Conservation (phyloP, 805 yeast species). For the Starmerella vitae region DNA sequence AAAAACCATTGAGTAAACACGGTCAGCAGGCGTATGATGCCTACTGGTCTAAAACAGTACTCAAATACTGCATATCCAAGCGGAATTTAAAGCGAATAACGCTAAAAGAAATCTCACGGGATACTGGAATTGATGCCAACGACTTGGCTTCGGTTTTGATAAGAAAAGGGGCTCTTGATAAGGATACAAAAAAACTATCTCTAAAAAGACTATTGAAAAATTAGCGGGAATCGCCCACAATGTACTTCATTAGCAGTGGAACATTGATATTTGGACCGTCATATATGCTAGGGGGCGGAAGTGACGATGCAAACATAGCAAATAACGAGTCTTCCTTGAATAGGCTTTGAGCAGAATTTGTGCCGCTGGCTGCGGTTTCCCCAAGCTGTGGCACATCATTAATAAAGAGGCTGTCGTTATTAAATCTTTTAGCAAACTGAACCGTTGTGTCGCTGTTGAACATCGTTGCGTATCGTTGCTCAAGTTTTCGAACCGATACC, state of each 20-base stretch:
- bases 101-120: slow-evolving; percentile 21
- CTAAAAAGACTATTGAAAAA: too few species aligned
- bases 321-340: slow-evolving; percentile 3
- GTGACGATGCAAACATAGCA: slow-evolving; percentile 6
- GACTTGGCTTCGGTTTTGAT: slow-evolving; percentile 27
- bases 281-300: slow-evolving; percentile 17
- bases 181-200: too few species aligned
- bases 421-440: slow-evolving; percentile 23
- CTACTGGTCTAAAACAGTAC: slow-evolving; percentile 57
- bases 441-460: slow-evolving; percentile 46
- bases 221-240: too few species aligned
- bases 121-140: slow-evolving; percentile 27
- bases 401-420: not conserved
- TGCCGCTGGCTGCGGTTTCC: not conserved
- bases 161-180: slow-evolving; percentile 25
- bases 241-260: slow-evolving; percentile 10
- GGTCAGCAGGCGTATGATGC: slow-evolving; percentile 60
- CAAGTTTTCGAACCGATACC: slow-evolving; percentile 48
- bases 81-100: slow-evolving; percentile 10
- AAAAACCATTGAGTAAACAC: slow-evolving; percentile 71
- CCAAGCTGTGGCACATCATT: not conserved
- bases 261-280: slow-evolving; percentile 19
- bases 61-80: slow-evolving; percentile 15
- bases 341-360: not conserved
- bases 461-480: slow-evolving; percentile 46